Percentiles rank a stretch among this genome's conserved stretches.
phyloP scores from a whole-genome alignment of 169 alveolate genomes.

The Plasmodium yoelii region DNA sequence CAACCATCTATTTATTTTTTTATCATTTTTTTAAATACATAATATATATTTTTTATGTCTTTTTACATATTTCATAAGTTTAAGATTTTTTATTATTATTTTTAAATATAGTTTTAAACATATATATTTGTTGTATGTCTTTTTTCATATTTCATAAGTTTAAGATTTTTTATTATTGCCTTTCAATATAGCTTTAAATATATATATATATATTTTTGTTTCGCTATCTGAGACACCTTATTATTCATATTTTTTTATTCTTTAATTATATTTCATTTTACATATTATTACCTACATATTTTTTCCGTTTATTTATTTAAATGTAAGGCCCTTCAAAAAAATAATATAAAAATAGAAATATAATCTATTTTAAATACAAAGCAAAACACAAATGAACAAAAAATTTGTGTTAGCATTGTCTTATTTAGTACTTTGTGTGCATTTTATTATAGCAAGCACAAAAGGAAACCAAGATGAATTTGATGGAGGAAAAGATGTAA shows the following conservation, averaged over 20 bases:
- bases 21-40: slow-evolving; percentile 9
- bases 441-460: slow-evolving; percentile 16
- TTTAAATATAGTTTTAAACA: slow-evolving; percentile 13
- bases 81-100: slow-evolving; percentile 4
- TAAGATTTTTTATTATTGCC: neutral
- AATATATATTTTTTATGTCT: slow-evolving; percentile 11
- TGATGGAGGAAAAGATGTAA: slow-evolving; percentile 4
- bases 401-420: slow-evolving; percentile 47
- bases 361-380: slow-evolving; percentile 23
- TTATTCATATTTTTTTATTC: neutral
- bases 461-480: slow-evolving; percentile 12
- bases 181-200: slow-evolving; percentile 2
- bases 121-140: slow-evolving; percentile 5
- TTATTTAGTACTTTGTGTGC: slow-evolving; percentile 43
- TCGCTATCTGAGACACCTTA: slow-evolving; percentile 36
- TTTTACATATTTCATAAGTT: slow-evolving; percentile 17
- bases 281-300: slow-evolving; percentile 13
- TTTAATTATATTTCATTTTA: slow-evolving; percentile 30
- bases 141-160: slow-evolving; percentile 20
- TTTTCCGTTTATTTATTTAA: slow-evolving; percentile 18
- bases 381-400: slow-evolving; percentile 60
- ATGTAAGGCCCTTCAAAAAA: slow-evolving; percentile 16
- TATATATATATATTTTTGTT: slow-evolving; percentile 9
- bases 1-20: slow-evolving; percentile 15
- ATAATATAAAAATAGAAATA: neutral